Evolutionary conservation across 345 rosid species (phyloP).

Genomic region (Excoecaria cochinchinensis): DNA sequence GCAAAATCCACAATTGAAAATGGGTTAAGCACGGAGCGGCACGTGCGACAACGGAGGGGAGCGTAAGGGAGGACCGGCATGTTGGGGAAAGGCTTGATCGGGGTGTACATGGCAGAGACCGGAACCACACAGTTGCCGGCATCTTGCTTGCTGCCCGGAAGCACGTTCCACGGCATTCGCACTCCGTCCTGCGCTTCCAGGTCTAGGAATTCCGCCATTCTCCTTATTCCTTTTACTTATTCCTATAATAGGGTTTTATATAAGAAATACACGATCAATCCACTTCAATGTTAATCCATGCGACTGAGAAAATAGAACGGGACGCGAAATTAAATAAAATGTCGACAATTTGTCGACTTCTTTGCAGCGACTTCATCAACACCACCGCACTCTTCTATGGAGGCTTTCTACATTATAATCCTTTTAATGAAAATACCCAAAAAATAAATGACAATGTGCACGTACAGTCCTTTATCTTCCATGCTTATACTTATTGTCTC

Average conservation of each 20-base stretch:
- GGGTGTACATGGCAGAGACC: constrained; percentile 80
- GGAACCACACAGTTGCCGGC: constrained; percentile 70
- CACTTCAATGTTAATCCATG: too few species aligned
- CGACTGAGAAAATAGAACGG: too few species aligned
- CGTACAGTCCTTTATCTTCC: too few species aligned
- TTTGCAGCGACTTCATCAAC: too few species aligned
- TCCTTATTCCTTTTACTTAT: not conserved
- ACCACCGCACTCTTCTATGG: too few species aligned
- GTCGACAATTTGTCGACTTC: too few species aligned
- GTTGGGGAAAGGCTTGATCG: constrained; percentile 59
- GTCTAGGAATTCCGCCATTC: constrained; percentile 65
- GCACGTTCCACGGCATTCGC: constrained; percentile 85
- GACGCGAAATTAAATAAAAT: too few species aligned
- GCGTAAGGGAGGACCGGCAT: constrained; percentile 69
- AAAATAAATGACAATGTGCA: too few species aligned
- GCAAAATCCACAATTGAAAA: constrained; percentile 76
- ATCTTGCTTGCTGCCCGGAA: constrained; percentile 72
- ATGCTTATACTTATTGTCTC: too few species aligned
- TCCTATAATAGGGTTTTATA: not conserved
- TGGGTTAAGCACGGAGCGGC: constrained; percentile 86
- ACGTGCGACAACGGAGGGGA: constrained; percentile 90
- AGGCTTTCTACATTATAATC: too few species aligned
- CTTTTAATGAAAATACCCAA: too few species aligned
- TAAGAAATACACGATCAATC: not conserved
- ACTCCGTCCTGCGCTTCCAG: constrained; percentile 76